These are phyloP conservation scores for Capillidium rhysosporum DNA, from an alignment of 371 early-diverging fungal species.

Conservation along the genomic window DNA sequence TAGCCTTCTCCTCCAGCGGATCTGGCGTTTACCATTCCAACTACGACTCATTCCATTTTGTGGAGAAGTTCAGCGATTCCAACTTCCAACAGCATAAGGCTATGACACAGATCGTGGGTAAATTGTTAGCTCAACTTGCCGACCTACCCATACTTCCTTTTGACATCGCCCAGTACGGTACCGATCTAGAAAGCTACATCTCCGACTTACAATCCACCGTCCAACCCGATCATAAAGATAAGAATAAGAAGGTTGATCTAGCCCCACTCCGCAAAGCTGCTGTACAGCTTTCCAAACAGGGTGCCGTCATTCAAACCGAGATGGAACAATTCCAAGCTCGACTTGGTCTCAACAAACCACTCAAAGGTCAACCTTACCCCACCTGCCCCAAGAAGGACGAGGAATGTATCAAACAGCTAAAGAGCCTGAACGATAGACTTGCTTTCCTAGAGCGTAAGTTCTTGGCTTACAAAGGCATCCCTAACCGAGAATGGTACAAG, in stretches of 20 bases:
- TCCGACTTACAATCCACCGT: not conserved
- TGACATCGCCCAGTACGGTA: not conserved
- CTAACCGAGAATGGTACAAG: not conserved
- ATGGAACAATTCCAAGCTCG: not conserved
- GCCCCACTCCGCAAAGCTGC: not conserved
- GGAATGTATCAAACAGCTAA: not conserved
- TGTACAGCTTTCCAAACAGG: not conserved
- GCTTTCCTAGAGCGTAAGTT: constrained; percentile 4
- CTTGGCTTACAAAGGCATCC: not conserved
- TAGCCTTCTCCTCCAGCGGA: not conserved
- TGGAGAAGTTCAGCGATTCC: not conserved
- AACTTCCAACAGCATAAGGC: not conserved
- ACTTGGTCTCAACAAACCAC: not conserved
- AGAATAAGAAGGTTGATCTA: not conserved
- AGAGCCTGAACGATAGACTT: not conserved
- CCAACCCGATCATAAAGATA: not conserved
- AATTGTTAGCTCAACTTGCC: not conserved
- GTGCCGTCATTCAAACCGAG: not conserved
- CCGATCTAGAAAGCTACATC: not conserved
- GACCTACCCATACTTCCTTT: not conserved
- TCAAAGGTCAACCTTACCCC: not conserved
- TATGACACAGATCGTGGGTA: not conserved
- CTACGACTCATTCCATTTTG: not conserved
- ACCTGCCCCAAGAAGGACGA: not conserved
- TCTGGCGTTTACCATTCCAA: constrained; percentile 2